Base-by-base conservation (phyloP, 2,329 filamentous ascomycete species). In the Pestalotiopsis sp. region DNA sequence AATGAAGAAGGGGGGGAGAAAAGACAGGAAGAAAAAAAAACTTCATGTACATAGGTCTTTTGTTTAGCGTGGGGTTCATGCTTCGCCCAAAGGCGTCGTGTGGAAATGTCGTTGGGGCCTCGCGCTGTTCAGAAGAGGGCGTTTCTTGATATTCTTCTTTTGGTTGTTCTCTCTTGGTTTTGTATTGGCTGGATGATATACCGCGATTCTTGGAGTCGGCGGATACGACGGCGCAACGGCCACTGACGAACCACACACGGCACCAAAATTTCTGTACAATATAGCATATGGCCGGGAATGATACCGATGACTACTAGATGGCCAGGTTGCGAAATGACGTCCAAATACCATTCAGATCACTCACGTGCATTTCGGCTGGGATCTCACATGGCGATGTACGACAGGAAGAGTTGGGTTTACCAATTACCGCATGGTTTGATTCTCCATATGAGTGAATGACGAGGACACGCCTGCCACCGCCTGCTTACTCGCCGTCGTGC, bases 21-120 rank as follows among this genome's bases (percentile, higher is more conserved):
- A 5, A n/a, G 13, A 48, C 13, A 48, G 26, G 20, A 10, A 40
- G 6, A 44, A 6, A 22, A 22, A 22, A 58, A 38, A 38, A 57
- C 9, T 39, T 56, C 56, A n/a, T 65, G 64, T 65, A 65, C 64
- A 65, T 65, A 65, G 44, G 60, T 62, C 60, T 38, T 60, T 20
- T 24, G n/a, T 65, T 65, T 59, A 52, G 64, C 52, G 39, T 40
- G 64, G 52, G 48, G n/a, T 22, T 35, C 30, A 39, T 30, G 22
- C n/a, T 35, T 40, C 17, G 24, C 9, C 13, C 24, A 30, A 20
- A 44, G 60, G 60, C 22, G 44, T 57, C 64, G 44, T 17, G 35
- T 3, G 52, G 64, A 14, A 48, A 40, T 57, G 48, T 11, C 48
- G 14, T 22, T n/a, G 24, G 40, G 64, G 20, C 20, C 24, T 65